Percentiles rank a stretch among this genome's conserved stretches.
phyloP scores from a whole-genome alignment of 169 alveolate species.

The Plasmodium gonderi region DNA sequence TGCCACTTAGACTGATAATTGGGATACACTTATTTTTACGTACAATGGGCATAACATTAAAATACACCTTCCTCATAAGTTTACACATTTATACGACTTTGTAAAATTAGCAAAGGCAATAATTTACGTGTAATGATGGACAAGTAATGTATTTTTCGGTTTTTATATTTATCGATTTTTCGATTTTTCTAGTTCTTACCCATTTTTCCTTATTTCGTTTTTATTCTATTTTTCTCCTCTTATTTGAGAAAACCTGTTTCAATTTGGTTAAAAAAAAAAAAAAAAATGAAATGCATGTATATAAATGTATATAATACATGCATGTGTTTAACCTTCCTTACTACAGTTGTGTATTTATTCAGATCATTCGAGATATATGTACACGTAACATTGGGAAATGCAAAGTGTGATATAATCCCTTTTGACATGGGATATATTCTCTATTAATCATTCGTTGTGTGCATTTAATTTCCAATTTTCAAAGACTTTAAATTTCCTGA shows the following conservation, averaged over 20 bases:
- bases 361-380: neutral
- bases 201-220: constrained; percentile 27
- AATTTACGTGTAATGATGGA: neutral
- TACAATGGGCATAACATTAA: neutral
- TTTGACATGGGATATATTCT: neutral
- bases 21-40: neutral
- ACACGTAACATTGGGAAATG: neutral
- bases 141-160: neutral
- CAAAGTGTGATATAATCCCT: neutral
- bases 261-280: neutral
- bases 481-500: no score
- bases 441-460: neutral
- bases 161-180: neutral
- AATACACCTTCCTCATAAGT: neutral
- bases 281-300: neutral
- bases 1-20: neutral
- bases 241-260: neutral
- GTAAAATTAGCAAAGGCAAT: no score
- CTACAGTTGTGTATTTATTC: no score
- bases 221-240: no score
- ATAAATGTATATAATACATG: neutral
- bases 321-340: no score
- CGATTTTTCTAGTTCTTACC: constrained; percentile 12
- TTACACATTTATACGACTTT: neutral
- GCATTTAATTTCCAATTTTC: neutral